phyloP scores from a whole-genome alignment of 2,329 filamentous ascomycete genomes.

The Microascus cirrosus region DNA sequence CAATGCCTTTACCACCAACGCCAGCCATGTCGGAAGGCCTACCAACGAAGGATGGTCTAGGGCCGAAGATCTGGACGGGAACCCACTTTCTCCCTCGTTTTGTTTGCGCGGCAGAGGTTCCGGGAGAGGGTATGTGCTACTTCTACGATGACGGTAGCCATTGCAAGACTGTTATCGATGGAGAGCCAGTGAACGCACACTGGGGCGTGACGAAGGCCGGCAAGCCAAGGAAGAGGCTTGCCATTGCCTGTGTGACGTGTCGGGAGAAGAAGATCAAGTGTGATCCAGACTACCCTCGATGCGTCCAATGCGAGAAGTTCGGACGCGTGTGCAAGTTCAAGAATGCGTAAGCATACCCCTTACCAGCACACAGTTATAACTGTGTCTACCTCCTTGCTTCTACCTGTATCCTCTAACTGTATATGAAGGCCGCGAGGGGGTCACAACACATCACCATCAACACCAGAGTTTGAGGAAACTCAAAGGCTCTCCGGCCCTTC shows the following conservation, averaged over 20 bases:
- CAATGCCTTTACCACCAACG: not conserved
- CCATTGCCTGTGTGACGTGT: conserved; percentile 87
- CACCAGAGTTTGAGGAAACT: conserved; percentile 36
- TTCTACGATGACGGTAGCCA: conserved; percentile 78
- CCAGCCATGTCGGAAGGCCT: conserved; percentile 24
- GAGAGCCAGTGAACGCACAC: conserved; percentile 76
- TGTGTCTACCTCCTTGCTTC: not conserved
- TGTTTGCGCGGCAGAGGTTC: conserved; percentile 52
- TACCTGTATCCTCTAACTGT: not conserved
- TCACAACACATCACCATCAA: conserved; percentile 43
- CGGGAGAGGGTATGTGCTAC: conserved; percentile 72
- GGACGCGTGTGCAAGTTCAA: conserved; percentile 76
- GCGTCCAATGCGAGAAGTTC: conserved; percentile 86
- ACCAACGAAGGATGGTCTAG: conserved; percentile 46
- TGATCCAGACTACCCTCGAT: conserved; percentile 77
- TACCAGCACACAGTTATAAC: not conserved
- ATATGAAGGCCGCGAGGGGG: conserved; percentile 41
- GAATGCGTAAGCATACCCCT: conserved; percentile 59
- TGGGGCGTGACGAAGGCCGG: conserved; percentile 94
- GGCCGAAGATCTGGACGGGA: conserved; percentile 60
- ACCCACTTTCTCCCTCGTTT: conserved; percentile 57
- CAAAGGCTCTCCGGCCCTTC: conserved; percentile 21
- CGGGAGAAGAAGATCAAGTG: conserved; percentile 98
- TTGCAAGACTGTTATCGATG: conserved; percentile 75
- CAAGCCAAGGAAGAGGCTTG: conserved; percentile 81